Evolutionary conservation across 805 yeast species (phyloP).

Genomic region (Candida lessepsii): DNA sequence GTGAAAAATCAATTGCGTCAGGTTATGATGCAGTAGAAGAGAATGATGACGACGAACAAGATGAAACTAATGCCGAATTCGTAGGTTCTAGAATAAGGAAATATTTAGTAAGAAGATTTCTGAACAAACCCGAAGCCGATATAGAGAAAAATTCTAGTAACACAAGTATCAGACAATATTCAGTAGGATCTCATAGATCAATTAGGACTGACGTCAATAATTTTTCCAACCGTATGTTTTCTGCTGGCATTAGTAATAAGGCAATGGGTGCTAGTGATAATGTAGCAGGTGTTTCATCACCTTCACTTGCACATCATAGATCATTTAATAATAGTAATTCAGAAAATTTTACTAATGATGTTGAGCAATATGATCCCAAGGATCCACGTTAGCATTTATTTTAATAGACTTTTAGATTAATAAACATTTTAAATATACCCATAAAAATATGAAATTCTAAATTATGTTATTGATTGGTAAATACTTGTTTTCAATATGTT

Average conservation of each 20-base stretch:
- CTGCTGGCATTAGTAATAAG: conserved; percentile 17
- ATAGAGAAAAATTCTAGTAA: neutral
- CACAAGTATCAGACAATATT: conserved; percentile 10
- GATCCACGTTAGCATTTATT: neutral
- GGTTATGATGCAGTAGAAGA: conserved; percentile 14
- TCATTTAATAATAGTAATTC: neutral
- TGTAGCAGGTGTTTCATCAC: conserved; percentile 18
- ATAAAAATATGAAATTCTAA: too few relatives aligned
- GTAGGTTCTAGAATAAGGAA: conserved; percentile 12
- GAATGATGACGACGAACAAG: conserved; percentile 10
- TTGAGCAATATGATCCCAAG: conserved; percentile 2
- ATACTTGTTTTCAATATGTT: too few relatives aligned
- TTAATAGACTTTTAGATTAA: neutral
- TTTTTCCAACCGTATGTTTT: conserved; percentile 13
- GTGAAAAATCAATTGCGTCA: conserved; percentile 58
- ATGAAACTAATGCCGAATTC: conserved; percentile 12
- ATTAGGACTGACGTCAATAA: conserved; percentile 9
- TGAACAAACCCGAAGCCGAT: conserved; percentile 6
- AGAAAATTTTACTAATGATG: neutral
- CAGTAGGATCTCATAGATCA: conserved; percentile 14
- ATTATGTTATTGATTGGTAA: too few relatives aligned
- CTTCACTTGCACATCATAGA: neutral
- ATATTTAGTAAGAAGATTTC: conserved; percentile 8
- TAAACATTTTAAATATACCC: too few relatives aligned
- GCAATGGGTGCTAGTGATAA: conserved; percentile 18